Conservation (phyloP, 2,329 filamentous ascomycete species). For the Colletotrichum tanaceti region DNA sequence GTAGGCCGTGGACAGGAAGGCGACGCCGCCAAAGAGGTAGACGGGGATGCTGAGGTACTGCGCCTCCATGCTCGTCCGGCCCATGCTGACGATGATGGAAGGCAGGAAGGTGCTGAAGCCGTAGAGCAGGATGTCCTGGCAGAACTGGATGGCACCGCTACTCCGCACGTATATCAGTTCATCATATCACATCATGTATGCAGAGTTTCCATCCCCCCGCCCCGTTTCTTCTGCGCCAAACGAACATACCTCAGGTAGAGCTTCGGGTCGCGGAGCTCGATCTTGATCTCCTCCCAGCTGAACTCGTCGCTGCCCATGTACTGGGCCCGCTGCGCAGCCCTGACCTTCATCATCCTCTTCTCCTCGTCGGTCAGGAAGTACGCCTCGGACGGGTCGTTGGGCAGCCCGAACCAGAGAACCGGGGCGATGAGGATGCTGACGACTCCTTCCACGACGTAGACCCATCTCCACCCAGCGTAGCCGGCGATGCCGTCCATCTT, state of each 20-base stretch:
- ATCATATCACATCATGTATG: not conserved
- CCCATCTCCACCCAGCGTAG: constrained; percentile 56
- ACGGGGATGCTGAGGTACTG: constrained; percentile 68
- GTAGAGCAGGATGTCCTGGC: constrained; percentile 63
- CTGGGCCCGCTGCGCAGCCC: constrained; percentile 56
- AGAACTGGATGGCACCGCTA: constrained; percentile 60
- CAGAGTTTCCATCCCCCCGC: not conserved
- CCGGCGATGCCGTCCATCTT: constrained; percentile 58
- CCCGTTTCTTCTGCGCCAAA: not conserved
- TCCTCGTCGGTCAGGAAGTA: constrained; percentile 62
- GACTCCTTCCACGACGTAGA: constrained; percentile 63
- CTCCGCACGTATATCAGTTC: constrained; percentile 12
- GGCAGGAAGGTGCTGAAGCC: constrained; percentile 70
- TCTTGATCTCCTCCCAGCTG: constrained; percentile 61
- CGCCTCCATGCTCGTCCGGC: constrained; percentile 61
- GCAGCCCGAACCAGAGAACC: constrained; percentile 59
- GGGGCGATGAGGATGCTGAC: constrained; percentile 56
- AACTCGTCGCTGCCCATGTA: constrained; percentile 64
- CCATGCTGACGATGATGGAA: constrained; percentile 64
- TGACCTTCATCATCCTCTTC: constrained; percentile 61
- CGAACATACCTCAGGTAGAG: constrained; percentile 59
- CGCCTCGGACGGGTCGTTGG: constrained; percentile 58
- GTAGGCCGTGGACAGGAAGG: constrained; percentile 58
- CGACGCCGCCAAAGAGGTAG: constrained; percentile 61
- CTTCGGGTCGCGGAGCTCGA: constrained; percentile 62